Base-by-base conservation (phyloP, 106 monocot species). In the Dendrobium nobile region DNA sequence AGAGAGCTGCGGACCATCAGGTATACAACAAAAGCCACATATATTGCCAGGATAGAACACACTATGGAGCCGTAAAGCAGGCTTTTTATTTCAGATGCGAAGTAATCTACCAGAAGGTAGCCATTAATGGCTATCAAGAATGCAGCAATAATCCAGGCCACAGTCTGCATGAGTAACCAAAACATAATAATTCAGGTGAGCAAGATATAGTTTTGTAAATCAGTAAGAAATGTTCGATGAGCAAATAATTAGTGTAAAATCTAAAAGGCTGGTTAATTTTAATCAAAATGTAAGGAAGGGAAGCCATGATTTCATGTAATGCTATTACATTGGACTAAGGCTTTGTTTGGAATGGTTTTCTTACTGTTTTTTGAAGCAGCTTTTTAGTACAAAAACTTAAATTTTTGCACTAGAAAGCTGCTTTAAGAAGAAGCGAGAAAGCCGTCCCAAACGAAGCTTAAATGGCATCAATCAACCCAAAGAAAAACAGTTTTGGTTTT, bases 101-200 rank as follows among this genome's bases (percentile, higher is more conserved):
- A 85, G 70, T 84, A 90, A 72, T 87, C 85, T 83, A 90, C 27
- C 79, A 90, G 68, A 20, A 90, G 85, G 75, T 87, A 90, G 20
- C 82, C 87, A 75, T 90, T 90, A 54, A 90, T 87, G 51, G 67
- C 72, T 55, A 90, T 90, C 54, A 90, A 61, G 64, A 90, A 65
- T 7, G 85, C 76, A 47, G 90, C 87, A 20, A 90, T 81, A 19
- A 67, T 80, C 90, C 90, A 90, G 42, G 85, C 85, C 26, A 88
- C 83, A 8, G 43, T 42, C 88, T 88, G 75, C 67, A 79, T 7
- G 28, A 68, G 27, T n/a, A 47, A 47, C 9, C 47, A 7, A 47
- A 47, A 47, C 11, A 45, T 45, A 45, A 5, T 45, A 45, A 9
- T 45, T 45, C 4, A 45, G 9, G 8, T 68, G 31, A 31, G 1